Base-by-base conservation (phyloP, 495 filamentous ascomycete species). In the Penicillium simplicissimum region DNA sequence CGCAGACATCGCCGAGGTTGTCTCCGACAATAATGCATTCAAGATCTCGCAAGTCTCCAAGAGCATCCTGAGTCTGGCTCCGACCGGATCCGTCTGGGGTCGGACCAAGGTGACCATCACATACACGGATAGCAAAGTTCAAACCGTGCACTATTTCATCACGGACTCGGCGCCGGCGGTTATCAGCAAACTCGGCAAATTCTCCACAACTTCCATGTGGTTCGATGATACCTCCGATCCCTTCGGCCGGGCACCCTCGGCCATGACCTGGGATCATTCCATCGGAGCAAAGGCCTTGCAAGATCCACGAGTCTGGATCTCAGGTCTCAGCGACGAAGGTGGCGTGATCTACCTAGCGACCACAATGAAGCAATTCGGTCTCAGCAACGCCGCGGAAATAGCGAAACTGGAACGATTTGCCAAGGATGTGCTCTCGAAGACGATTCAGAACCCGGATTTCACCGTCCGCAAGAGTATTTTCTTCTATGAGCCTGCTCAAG, bases 261-360 rank as follows among this genome's bases (percentile, higher is more conserved):
- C 81, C 43, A 81, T 84, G 60, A 76, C 76, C 9, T 83, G 82
- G 60, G 81, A 84, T 47, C 72, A 74, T 48, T 73, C 77, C 11
- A 56, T 69, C 4, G 55, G 69, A 1, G 62, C 64, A 15, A 70
- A 73, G 23, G 80, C 82, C 38, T 66, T 74, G 2, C 81, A 84
- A 61, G 81, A 84, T 37, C 63, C 69, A 7, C 76, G 82, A 0
- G 80, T 81, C 19, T 84, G 82, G 82, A 82, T 83, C 25, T 74
- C 80, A 8, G 81, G 81, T 3, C 70, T 84, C 6, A 81, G 76
- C 59, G 80, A 83, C 56, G 82, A 84, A 73, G 81, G 77, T 17
- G 81, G 81, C 8, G 73, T 74, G 78, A 8, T 78, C 75, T 83
- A 76, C 36, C 68, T 82, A 0, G 76, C 81, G 4, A 73, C 76